Conservation (phyloP, 495 filamentous ascomycete species). For the Acidiella bohemica region DNA sequence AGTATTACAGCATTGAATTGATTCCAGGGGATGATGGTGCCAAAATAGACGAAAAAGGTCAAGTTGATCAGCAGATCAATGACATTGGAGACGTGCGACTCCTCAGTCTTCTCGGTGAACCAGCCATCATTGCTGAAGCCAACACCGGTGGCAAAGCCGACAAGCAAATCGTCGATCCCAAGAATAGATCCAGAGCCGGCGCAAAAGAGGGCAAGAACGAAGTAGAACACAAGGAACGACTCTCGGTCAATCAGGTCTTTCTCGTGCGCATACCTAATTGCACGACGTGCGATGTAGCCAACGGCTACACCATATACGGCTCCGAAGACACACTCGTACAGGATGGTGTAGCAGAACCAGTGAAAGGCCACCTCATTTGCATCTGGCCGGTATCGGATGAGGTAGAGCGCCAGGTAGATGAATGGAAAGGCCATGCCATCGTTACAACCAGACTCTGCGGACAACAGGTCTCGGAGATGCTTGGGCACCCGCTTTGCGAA, state of each 20-base stretch:
- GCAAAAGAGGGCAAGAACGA: conserved; percentile 89
- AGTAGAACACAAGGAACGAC: conserved; percentile 98
- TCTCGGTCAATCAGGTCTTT: conserved; percentile 84
- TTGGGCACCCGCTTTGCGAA: conserved; percentile 96
- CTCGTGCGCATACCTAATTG: conserved; percentile 79
- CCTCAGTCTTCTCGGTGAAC: conserved; percentile 97
- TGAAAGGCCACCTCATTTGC: conserved; percentile 58
- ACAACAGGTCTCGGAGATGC: conserved; percentile 88
- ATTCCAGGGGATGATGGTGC: conserved; percentile 91
- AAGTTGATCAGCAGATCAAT: conserved; percentile 95
- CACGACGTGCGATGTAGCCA: conserved; percentile 77
- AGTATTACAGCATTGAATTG: conserved; percentile 60
- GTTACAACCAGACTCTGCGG: conserved; percentile 97
- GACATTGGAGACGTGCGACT: conserved; percentile 97
- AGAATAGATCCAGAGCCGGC: conserved; percentile 87
- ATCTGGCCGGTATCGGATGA: conserved; percentile 63
- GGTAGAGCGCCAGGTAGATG: conserved; percentile 81
- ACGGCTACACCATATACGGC: conserved; percentile 77
- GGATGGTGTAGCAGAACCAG: conserved; percentile 80
- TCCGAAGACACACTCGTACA: conserved; percentile 95
- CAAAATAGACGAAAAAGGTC: conserved; percentile 95
- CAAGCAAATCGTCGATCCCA: conserved; percentile 89
- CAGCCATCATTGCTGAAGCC: conserved; percentile 98
- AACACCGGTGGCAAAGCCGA: conserved; percentile 88
- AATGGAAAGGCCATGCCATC: conserved; percentile 99